Conservation (phyloP, 352 stramenopile species). For the Globisporangium orthogonon region DNA sequence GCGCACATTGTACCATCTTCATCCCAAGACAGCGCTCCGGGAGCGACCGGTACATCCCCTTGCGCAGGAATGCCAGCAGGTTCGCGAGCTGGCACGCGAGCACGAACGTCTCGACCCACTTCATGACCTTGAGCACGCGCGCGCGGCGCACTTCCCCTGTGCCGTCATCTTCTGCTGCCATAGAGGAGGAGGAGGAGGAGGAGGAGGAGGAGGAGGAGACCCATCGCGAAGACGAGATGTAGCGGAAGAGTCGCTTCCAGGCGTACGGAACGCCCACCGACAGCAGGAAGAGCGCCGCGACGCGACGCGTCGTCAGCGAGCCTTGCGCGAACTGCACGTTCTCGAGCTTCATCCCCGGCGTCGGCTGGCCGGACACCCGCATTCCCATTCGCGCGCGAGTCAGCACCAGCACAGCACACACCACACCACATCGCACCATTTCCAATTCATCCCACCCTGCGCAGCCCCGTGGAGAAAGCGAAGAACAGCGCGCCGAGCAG, state of each 20-base stretch:
- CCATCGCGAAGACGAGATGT: conserved; percentile 53
- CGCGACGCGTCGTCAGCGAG: conserved; percentile 39
- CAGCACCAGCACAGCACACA: background rate
- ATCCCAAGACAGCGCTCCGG: conserved; percentile 62
- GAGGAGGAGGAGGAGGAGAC: background rate
- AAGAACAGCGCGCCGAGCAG: conserved; percentile 52
- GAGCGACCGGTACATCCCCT: conserved; percentile 67
- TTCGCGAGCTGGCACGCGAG: conserved; percentile 66
- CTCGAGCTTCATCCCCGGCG: conserved; percentile 80
- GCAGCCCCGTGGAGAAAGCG: conserved; percentile 50
- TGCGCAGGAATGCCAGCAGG: conserved; percentile 62
- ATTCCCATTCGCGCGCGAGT: background rate
- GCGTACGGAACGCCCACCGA: conserved; percentile 66
- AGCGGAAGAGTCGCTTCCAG: conserved; percentile 69
- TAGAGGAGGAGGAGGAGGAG: background rate
- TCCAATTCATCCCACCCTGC: conserved; percentile 10
- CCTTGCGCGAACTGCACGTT: conserved; percentile 58
- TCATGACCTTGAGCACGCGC: conserved; percentile 43
- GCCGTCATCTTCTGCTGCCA: background rate
- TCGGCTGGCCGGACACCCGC: conserved; percentile 32
- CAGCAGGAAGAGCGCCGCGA: conserved; percentile 56
- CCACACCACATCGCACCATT: background rate
- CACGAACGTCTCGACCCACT: conserved; percentile 66
- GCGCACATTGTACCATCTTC: conserved; percentile 37
- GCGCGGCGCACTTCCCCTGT: conserved; percentile 19